Percentiles rank a stretch among this genome's conserved stretches.
Evolutionary conservation across 331 rosid genomes (phyloP).

Genomic region (Dryas integrifolia): DNA sequence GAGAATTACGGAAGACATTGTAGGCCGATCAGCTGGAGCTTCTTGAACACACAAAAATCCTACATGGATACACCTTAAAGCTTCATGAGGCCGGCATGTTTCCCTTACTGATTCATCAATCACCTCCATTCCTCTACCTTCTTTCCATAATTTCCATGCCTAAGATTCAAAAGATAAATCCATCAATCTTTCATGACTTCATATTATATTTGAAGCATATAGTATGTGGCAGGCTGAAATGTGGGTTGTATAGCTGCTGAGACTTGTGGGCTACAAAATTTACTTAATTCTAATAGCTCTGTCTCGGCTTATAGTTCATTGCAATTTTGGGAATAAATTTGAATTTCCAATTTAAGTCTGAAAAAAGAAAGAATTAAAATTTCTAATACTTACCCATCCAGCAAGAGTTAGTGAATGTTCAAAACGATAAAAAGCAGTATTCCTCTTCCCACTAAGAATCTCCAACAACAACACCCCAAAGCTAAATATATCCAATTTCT

Average conservation of each 20-base stretch:
- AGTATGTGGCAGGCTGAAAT: too few relatives aligned
- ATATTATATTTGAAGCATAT: too few relatives aligned
- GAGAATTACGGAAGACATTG: slow-evolving; percentile 1
- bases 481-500: slow-evolving; percentile 6
- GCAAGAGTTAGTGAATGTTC: not conserved
- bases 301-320: too few relatives aligned
- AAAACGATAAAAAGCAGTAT: not conserved
- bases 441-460: slow-evolving; percentile 8
- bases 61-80: slow-evolving; percentile 4
- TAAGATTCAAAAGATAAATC: not conserved
- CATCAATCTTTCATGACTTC: too few relatives aligned
- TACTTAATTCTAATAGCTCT: too few relatives aligned
- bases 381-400: not conserved
- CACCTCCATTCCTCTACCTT: slow-evolving; percentile 8
- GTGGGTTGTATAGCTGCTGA: too few relatives aligned
- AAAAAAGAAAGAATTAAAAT: too few relatives aligned
- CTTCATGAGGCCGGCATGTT: not conserved
- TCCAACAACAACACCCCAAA: slow-evolving; percentile 9
- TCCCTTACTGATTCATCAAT: slow-evolving; percentile 10
- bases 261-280: too few relatives aligned
- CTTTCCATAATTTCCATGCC: slow-evolving; percentile 20
- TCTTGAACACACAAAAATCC: slow-evolving; percentile 16
- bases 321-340: too few relatives aligned
- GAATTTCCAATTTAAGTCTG: too few relatives aligned
- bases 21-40: slow-evolving; percentile 4